A percentile compares a stretch with the other conserved stretches of the same genome.
Evolutionary conservation across 805 yeast genomes (phyloP).

Genomic region (Metschnikowia cubensis): DNA sequence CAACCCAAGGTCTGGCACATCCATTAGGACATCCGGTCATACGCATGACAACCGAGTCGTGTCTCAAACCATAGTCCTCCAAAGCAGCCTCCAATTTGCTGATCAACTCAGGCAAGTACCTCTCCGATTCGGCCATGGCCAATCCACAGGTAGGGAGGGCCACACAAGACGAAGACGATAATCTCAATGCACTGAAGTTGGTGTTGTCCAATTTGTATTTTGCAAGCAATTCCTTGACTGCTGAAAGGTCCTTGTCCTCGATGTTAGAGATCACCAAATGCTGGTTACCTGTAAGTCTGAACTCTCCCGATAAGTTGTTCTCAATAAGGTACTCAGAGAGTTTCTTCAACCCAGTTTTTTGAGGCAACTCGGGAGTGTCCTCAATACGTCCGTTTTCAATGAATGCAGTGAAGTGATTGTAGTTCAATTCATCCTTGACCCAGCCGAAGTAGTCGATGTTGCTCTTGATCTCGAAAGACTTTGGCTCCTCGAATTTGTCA

Average conservation of each 20-base stretch:
- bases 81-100: slow-evolving; percentile 78
- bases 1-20: slow-evolving; percentile 97
- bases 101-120: slow-evolving; percentile 80
- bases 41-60: slow-evolving; percentile 92
- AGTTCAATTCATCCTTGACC: slow-evolving; percentile 79
- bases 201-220: slow-evolving; percentile 81
- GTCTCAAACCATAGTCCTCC: slow-evolving; percentile 90
- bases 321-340: slow-evolving; percentile 67
- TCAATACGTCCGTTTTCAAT: slow-evolving; percentile 96
- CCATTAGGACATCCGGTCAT: slow-evolving; percentile 99
- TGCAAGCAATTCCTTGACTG: slow-evolving; percentile 59
- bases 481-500: slow-evolving; percentile 63
- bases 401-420: slow-evolving; percentile 88
- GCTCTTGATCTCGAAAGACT: slow-evolving; percentile 72
- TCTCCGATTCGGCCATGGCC: slow-evolving; percentile 98
- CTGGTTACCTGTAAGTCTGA: slow-evolving; percentile 94
- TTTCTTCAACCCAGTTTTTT: slow-evolving; percentile 78
- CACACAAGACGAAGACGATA: slow-evolving; percentile 94
- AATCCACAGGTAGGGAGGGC: slow-evolving; percentile 98
- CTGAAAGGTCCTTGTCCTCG: slow-evolving; percentile 60
- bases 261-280: slow-evolving; percentile 77
- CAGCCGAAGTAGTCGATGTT: slow-evolving; percentile 93
- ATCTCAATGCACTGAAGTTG: slow-evolving; percentile 75
- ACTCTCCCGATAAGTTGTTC: slow-evolving; percentile 63
- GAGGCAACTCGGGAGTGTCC: slow-evolving; percentile 85